These are phyloP conservation scores for Diaporthe humulicola DNA, from an alignment of 2,329 filamentous ascomycete genomes.

Conservation along the genomic window DNA sequence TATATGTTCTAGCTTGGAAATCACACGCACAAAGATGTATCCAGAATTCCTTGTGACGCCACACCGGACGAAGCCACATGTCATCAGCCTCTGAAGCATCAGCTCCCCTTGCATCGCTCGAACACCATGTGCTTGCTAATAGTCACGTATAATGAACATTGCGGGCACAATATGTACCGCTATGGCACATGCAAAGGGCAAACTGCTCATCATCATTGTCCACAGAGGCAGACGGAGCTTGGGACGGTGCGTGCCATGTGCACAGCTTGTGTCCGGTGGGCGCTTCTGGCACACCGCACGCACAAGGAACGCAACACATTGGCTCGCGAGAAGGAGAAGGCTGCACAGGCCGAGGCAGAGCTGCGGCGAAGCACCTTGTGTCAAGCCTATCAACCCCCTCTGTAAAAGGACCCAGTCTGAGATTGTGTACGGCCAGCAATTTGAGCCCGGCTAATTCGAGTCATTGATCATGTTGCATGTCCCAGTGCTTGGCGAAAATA, in stretches of 20 bases:
- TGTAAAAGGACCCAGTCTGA: background rate
- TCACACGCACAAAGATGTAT: too few relatives aligned
- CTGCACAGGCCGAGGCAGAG: background rate
- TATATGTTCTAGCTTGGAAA: background rate
- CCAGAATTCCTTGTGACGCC: background rate
- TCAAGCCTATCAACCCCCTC: background rate
- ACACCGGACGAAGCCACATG: background rate
- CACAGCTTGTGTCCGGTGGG: background rate
- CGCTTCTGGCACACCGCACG: background rate
- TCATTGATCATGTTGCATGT: too few relatives aligned
- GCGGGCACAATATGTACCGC: background rate
- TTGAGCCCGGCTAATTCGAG: too few relatives aligned
- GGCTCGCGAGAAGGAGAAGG: background rate
- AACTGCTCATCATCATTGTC: background rate
- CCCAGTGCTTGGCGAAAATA: too few relatives aligned
- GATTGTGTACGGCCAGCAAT: too few relatives aligned
- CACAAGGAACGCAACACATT: background rate
- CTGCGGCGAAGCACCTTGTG: background rate
- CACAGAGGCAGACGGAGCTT: background rate
- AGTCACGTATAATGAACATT: background rate
- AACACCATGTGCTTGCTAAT: background rate
- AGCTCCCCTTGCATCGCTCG: background rate
- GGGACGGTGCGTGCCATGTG: background rate
- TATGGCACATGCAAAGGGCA: background rate
- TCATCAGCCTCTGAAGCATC: background rate